phyloP scores from a whole-genome alignment of 139 green algal genomes.

The Picochlorum sp. region DNA sequence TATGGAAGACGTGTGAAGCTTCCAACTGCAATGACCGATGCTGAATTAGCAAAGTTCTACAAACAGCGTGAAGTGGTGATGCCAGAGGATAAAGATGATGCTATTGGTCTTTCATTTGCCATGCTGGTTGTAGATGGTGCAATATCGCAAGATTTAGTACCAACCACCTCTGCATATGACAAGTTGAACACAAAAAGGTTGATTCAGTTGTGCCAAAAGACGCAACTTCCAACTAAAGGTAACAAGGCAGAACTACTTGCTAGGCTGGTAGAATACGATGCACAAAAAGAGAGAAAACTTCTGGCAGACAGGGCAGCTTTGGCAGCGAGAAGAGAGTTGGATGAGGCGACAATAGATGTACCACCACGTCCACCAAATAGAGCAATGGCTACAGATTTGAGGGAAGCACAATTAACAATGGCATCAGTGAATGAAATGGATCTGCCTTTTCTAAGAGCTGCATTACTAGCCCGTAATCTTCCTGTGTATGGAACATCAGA shows the following conservation, averaged over 20 bases:
- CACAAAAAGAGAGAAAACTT: not conserved
- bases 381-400: not conserved
- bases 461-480: not conserved
- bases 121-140: not conserved
- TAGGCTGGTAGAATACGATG: constrained; percentile 5
- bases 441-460: constrained; percentile 6
- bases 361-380: constrained; percentile 2
- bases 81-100: constrained; percentile 1
- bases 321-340: not conserved
- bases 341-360: constrained; percentile 4
- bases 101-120: not conserved
- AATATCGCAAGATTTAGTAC: not conserved
- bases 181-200: constrained; percentile 1
- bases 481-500: constrained; percentile 13
- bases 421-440: not conserved
- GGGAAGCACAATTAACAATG: not conserved
- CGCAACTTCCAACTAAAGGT: constrained; percentile 3
- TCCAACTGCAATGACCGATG: not conserved
- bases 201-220: not conserved
- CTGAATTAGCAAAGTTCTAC: not conserved
- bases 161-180: not conserved
- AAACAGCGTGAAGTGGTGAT: not conserved
- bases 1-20: not conserved
- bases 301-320: not conserved
- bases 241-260: constrained; percentile 11